Conservation (phyloP, 2,329 filamentous ascomycete genomes). For the Aureobasidium sp. region DNA sequence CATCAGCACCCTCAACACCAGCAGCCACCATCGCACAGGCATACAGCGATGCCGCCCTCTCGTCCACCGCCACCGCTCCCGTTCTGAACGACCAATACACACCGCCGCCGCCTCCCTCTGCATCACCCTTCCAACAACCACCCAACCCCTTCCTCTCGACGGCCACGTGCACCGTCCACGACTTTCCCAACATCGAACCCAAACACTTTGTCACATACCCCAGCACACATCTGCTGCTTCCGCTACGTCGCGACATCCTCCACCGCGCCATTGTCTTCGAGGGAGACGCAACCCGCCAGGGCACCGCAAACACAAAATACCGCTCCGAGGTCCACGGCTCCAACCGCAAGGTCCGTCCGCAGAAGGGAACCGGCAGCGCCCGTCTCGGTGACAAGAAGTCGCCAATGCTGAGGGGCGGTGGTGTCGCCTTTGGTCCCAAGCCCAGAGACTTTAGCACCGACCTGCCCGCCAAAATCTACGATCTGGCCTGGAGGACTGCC, state of each 20-base stretch:
- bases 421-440: slow-evolving; percentile 82
- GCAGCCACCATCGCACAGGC: slow-evolving; percentile 26
- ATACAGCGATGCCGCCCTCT: slow-evolving; percentile 31
- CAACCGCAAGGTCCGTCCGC: slow-evolving; percentile 69
- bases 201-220: slow-evolving; percentile 70
- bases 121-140: slow-evolving; percentile 18
- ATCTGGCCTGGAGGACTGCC: slow-evolving; percentile 89
- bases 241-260: slow-evolving; percentile 82
- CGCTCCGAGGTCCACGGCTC: slow-evolving; percentile 79
- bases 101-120: slow-evolving; percentile 16
- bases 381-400: slow-evolving; percentile 76
- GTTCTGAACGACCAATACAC: slow-evolving; percentile 20
- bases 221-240: slow-evolving; percentile 75
- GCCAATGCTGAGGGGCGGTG: slow-evolving; percentile 76
- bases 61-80: slow-evolving; percentile 24
- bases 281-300: slow-evolving; percentile 79
- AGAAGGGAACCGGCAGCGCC: slow-evolving; percentile 79
- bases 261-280: slow-evolving; percentile 91
- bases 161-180: slow-evolving; percentile 79
- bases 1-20: slow-evolving; percentile 21
- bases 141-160: slow-evolving; percentile 46
- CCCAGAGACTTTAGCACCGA: slow-evolving; percentile 83
- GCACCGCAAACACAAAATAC: slow-evolving; percentile 77
- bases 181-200: slow-evolving; percentile 85
- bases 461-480: slow-evolving; percentile 84